Base-by-base conservation (phyloP, 1,284 basidiomycete species). In the Anthracocystis setariae region DNA sequence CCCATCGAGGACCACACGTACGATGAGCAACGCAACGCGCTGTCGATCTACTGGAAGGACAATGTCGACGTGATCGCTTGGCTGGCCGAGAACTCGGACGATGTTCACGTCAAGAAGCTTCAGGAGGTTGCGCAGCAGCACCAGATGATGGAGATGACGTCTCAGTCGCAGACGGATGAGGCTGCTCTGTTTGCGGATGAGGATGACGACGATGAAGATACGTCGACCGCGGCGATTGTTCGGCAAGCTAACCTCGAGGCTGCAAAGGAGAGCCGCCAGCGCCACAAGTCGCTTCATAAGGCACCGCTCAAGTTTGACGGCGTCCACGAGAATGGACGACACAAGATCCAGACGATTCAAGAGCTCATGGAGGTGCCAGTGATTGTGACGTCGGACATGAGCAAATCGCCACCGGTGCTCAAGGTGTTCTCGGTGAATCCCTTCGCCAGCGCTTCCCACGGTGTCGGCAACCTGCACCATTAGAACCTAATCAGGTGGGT, bases 11-110 rank as follows among this genome's bases (percentile, higher is more conserved):
- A 94, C 78, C 91, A 92, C 77, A 91, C 94, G 49, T 94, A 93
- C 80, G 94, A 98, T 79, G 94, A 97, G 84, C 91, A 94, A 84
- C 87, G 87, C 10, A 90, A 95, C 83, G 89, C 90, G 18, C 88
- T 99, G 24, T 90, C 92, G 81, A 92, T 95, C 68, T 93, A 94
- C 73, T 85, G 84, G 84, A 83, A 81, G 72, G 71, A 82, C 56
- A 80, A 79, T 27, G 82, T 84, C 60, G 94, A 98, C 78, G 94
- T 97, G 51, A 92, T 98, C 66, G 90, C 88, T 32, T 97, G 91
- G 91, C 87, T 98, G 40, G 92, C 93, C 15, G 93, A 95, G 84
- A 91, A 91, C 78, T 92, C 90, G 77, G 83, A 83, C 54, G 94
- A 98, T 80, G 76, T 76, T 37, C 83, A 84, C 59, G 71, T 78